A percentile compares a stretch with the other conserved stretches of the same genome.
Conservation (phyloP, 495 filamentous ascomycete genomes). For the Aspergillus panamensis region DNA sequence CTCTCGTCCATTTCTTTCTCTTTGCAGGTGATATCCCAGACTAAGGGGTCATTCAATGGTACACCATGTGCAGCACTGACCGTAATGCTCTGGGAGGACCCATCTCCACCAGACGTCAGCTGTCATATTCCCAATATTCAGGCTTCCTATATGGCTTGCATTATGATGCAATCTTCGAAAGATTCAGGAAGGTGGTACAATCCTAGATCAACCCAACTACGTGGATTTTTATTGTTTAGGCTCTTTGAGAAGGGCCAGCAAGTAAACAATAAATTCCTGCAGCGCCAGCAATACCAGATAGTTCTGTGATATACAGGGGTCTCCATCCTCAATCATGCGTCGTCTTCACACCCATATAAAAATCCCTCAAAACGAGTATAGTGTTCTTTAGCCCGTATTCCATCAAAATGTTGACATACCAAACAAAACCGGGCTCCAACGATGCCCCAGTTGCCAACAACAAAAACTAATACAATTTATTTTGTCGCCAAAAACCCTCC, state of each 20-base stretch:
- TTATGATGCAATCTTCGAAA: too few species aligned
- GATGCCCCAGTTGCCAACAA: background rate
- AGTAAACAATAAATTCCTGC: background rate
- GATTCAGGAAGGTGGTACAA: too few species aligned
- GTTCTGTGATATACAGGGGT: background rate
- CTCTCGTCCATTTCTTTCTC: background rate
- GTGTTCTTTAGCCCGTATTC: background rate
- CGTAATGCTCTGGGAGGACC: background rate
- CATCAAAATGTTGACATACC: background rate
- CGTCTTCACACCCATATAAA: too few species aligned
- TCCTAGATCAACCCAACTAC: too few species aligned
- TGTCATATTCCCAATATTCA: slow-evolving; percentile 1
- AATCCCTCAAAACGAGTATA: background rate
- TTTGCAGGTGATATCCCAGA: background rate
- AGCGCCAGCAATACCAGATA: background rate
- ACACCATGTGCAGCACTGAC: background rate
- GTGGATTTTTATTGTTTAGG: too few species aligned
- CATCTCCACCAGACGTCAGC: background rate
- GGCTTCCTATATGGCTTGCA: background rate
- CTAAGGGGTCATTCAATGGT: background rate
- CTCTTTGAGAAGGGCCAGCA: too few species aligned
- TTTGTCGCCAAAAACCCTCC: slow-evolving; percentile 32
- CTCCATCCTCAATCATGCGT: background rate
- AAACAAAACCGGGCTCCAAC: background rate
- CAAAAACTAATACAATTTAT: slow-evolving; percentile 27